phyloP scores from a whole-genome alignment of 78 protist genomes.

The Chrysochromulina parva region DNA sequence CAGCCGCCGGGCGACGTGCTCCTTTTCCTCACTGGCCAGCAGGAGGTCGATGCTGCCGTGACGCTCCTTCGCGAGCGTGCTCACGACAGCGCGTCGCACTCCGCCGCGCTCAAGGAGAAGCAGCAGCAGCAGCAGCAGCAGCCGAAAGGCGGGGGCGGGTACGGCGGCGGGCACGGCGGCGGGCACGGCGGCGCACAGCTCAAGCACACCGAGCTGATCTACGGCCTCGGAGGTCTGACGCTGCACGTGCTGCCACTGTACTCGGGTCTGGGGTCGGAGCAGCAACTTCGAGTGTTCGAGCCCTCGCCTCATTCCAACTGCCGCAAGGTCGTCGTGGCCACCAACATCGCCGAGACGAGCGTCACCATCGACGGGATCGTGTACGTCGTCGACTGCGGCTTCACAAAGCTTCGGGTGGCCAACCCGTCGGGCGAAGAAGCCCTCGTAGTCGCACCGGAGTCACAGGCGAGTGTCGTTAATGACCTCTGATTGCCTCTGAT shows the following conservation, averaged over 20 bases:
- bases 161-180: too few species aligned
- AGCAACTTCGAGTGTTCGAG: conserved; percentile 66
- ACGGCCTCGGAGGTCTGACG: too few species aligned
- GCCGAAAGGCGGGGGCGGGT: too few species aligned
- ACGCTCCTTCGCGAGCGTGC: conserved; percentile 74
- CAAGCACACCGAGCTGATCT: neutral
- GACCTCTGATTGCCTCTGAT: too few species aligned
- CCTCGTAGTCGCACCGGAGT: conserved; percentile 2
- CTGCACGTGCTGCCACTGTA: conserved; percentile 88
- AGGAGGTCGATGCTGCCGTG: conserved; percentile 83
- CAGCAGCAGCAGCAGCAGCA: too few species aligned
- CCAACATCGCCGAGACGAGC: conserved; percentile 98
- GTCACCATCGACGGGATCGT: conserved; percentile 96
- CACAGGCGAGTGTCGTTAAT: too few species aligned
- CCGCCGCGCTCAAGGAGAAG: conserved; percentile 70
- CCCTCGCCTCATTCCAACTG: conserved; percentile 37
- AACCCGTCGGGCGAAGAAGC: conserved; percentile 2
- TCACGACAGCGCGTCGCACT: too few species aligned
- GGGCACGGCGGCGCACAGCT: neutral
- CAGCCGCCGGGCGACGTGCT: conserved; percentile 85
- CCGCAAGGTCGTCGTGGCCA: conserved; percentile 96
- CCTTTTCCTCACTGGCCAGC: conserved; percentile 96
- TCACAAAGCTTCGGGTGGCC: neutral
- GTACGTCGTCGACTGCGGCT: conserved; percentile 93
- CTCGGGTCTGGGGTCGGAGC: conserved; percentile 85